These are phyloP conservation scores for Elsinoe batatas DNA, from an alignment of 2,329 filamentous ascomycete genomes.

Conservation along the genomic window DNA sequence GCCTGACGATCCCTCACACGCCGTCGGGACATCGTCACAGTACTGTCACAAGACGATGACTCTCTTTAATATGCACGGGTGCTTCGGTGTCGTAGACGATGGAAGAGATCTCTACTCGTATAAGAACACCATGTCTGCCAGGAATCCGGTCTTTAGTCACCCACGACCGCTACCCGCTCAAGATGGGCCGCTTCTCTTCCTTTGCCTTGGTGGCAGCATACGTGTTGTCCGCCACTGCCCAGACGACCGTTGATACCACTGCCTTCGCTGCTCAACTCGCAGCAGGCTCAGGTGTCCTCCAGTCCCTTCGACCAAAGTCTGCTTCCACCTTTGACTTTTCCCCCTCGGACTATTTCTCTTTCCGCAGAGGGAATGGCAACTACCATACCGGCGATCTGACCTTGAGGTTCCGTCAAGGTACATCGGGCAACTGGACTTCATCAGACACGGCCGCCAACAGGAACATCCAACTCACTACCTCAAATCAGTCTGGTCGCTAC, in stretches of 20 bases:
- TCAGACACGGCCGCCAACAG: conserved; percentile 36
- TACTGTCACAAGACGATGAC: not conserved
- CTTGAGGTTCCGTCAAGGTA: conserved; percentile 41
- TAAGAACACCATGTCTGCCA: not conserved
- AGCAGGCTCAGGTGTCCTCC: conserved; percentile 30
- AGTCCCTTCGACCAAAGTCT: conserved; percentile 35
- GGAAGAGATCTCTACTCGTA: not conserved
- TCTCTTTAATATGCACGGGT: not conserved
- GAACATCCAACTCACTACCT: not conserved
- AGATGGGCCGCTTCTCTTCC: not conserved
- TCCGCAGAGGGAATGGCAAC: conserved; percentile 41
- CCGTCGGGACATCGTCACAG: not conserved
- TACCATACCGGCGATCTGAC: conserved; percentile 53
- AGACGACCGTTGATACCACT: conserved; percentile 6
- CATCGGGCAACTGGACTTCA: conserved; percentile 34
- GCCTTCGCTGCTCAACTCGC: conserved; percentile 8
- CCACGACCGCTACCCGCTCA: not conserved
- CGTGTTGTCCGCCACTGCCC: not conserved
- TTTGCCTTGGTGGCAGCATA: not conserved
- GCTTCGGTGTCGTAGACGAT: not conserved
- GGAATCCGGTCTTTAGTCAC: not conserved
- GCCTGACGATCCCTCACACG: not conserved
- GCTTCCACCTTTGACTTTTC: conserved; percentile 44
- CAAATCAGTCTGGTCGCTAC: conserved; percentile 29
- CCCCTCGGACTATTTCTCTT: conserved; percentile 41